Evolutionary conservation across 768 basidiomycete species (phyloP).

Genomic region (Gymnopilus dilepis): DNA sequence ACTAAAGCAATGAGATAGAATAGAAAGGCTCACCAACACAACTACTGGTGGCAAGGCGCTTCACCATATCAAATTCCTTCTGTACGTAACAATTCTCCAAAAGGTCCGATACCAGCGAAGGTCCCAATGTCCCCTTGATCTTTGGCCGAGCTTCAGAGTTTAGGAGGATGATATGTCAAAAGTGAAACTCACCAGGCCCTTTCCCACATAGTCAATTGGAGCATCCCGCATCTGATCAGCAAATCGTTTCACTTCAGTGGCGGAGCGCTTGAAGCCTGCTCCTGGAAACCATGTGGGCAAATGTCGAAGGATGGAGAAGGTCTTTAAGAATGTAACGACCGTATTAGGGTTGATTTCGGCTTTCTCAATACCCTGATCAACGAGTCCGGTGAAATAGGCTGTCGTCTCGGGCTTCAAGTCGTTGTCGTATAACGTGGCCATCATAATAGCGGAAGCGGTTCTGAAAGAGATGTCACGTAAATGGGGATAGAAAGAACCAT

Average conservation of each 20-base stretch:
- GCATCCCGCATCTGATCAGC: conserved; percentile 18
- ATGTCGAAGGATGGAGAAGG: conserved; percentile 19
- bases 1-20: not conserved
- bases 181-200: conserved; percentile 18
- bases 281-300: conserved; percentile 27
- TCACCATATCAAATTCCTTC: conserved; percentile 23
- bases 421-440: conserved; percentile 23
- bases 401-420: conserved; percentile 17
- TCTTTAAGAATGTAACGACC: conserved; percentile 9
- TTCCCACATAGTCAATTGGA: conserved; percentile 24
- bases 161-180: not conserved
- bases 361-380: conserved; percentile 11
- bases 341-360: conserved; percentile 1
- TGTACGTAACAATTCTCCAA: conserved; percentile 25
- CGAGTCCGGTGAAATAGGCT: conserved; percentile 15
- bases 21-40: conserved; percentile 21
- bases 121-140: conserved; percentile 21
- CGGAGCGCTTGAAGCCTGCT: conserved; percentile 21
- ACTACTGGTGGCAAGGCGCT: conserved; percentile 20
- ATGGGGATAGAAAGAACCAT: not conserved
- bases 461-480: conserved; percentile 4
- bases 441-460: conserved; percentile 16
- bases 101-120: conserved; percentile 24
- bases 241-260: conserved; percentile 15
- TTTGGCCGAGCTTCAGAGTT: not conserved